Percentiles rank a stretch among this genome's conserved stretches.
Evolutionary conservation across 331 rosid species (phyloP).

Genomic region (Telfairia occidentalis): DNA sequence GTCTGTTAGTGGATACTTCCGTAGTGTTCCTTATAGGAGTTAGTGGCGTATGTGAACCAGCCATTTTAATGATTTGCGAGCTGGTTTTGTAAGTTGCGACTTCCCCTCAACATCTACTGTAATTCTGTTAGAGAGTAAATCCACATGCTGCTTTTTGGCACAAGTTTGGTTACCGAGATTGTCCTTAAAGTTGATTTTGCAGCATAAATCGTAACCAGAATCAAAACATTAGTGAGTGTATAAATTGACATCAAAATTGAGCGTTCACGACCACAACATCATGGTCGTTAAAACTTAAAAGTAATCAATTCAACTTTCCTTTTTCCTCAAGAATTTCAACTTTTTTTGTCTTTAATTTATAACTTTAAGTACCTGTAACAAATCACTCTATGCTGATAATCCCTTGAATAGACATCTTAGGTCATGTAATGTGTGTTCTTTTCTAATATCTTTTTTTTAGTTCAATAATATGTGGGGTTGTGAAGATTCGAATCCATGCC

Average conservation of each 20-base stretch:
- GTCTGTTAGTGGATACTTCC: constrained; percentile 4
- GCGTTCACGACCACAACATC: not conserved
- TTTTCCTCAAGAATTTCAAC: not conserved
- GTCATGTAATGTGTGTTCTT: not conserved
- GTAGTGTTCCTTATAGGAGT: not conserved
- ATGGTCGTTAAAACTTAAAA: not conserved
- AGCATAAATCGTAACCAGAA: not conserved
- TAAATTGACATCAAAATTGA: not conserved
- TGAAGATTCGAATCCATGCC: too few relatives aligned
- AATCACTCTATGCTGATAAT: constrained; percentile 1
- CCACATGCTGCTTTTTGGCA: not conserved
- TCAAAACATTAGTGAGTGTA: not conserved
- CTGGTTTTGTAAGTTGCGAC: not conserved
- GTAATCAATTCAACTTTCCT: not conserved
- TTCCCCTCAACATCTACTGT: not conserved
- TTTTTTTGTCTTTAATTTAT: not conserved
- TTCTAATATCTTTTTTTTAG: too few relatives aligned
- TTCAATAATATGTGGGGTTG: too few relatives aligned
- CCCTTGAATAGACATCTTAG: not conserved
- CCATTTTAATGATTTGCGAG: not conserved
- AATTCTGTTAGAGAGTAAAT: not conserved
- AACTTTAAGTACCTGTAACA: not conserved
- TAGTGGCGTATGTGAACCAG: constrained; percentile 8
- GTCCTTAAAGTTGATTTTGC: not conserved
- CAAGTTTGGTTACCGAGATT: not conserved